phyloP scores from a whole-genome alignment of 345 rosid species.

The Durio zibethinus region DNA sequence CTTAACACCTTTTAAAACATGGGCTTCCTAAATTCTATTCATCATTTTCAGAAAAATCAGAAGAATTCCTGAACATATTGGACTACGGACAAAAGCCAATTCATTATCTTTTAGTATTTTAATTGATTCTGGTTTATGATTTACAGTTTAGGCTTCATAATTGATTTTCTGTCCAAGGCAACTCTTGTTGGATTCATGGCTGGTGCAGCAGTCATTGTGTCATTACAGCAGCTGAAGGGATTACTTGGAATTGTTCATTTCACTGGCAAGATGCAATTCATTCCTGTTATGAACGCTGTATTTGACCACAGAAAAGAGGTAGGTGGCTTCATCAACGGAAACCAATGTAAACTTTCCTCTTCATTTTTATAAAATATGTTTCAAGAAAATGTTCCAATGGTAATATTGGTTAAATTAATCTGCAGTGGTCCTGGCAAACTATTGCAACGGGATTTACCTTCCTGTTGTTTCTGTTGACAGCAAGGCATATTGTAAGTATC shows the following conservation, averaged over 20 bases:
- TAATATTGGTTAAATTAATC: conserved; percentile 1
- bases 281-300: conserved; percentile 72
- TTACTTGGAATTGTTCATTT: conserved; percentile 95
- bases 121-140: conserved; percentile 16
- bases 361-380: background rate
- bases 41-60: background rate
- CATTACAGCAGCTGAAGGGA: conserved; percentile 91
- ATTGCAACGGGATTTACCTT: conserved; percentile 67
- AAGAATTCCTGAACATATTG: background rate
- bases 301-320: conserved; percentile 63
- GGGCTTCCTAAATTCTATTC: background rate
- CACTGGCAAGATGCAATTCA: conserved; percentile 77
- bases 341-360: background rate
- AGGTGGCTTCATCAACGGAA: conserved; percentile 11
- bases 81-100: background rate
- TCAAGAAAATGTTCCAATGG: background rate
- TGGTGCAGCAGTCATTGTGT: conserved; percentile 93
- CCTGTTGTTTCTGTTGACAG: conserved; percentile 57
- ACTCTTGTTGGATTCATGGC: conserved; percentile 96
- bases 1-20: background rate
- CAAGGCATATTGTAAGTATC: conserved; percentile 72
- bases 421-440: conserved; percentile 98
- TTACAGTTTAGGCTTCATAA: conserved; percentile 85
- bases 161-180: conserved; percentile 96
- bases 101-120: background rate